phyloP scores from a whole-genome alignment of 495 filamentous ascomycete genomes.

The Halenospora varia region DNA sequence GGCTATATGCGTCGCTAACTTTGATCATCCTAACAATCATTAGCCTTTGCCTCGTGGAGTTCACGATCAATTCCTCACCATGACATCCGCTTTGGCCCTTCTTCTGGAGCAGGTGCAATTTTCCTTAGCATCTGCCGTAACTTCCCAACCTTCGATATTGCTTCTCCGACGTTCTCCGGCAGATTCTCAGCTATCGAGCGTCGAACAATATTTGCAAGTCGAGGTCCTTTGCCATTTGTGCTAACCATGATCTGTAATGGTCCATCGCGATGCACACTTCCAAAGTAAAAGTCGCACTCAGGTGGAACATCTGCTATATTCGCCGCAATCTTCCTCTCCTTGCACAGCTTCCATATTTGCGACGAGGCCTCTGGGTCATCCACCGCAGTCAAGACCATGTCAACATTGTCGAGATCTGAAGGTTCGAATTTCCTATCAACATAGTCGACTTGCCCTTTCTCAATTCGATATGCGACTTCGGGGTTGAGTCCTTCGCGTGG shows the following conservation, averaged over 20 bases:
- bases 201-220: constrained; percentile 82
- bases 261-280: constrained; percentile 89
- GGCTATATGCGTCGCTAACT: constrained; percentile 81
- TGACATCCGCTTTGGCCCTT: constrained; percentile 87
- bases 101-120: constrained; percentile 64
- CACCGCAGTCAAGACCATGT: constrained; percentile 89
- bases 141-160: constrained; percentile 77
- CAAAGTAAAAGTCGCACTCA: constrained; percentile 99
- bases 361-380: constrained; percentile 88
- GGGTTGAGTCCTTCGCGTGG: constrained; percentile 77
- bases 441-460: constrained; percentile 67
- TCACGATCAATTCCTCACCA: constrained; percentile 51
- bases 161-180: constrained; percentile 72
- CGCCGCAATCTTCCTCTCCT: constrained; percentile 74
- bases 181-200: constrained; percentile 74
- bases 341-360: constrained; percentile 86
- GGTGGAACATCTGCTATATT: constrained; percentile 97
- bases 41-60: constrained; percentile 4
- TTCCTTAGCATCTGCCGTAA: constrained; percentile 74
- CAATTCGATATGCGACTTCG: constrained; percentile 80
- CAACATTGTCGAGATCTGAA: constrained; percentile 67
- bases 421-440: constrained; percentile 79
- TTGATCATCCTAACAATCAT: constrained; percentile 66
- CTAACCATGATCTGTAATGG: constrained; percentile 97
- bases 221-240: constrained; percentile 94